Base-by-base conservation (phyloP, 2,329 filamentous ascomycete genomes). In the Aspergillus ibericus region DNA sequence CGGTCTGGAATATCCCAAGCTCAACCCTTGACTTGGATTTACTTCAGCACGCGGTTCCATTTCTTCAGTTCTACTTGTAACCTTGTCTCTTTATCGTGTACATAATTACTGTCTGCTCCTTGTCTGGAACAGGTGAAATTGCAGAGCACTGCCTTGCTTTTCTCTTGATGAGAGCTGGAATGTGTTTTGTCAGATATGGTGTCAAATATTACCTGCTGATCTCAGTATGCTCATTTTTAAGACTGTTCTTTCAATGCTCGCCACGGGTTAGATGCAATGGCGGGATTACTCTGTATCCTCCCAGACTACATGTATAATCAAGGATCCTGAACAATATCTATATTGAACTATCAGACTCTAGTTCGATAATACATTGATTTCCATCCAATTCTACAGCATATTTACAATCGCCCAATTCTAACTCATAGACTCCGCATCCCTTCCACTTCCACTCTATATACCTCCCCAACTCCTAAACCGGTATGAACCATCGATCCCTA, bases 141-240 rank as follows among this genome's bases (percentile, higher is more conserved):
- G 8, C 38, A 42, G 47, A 54, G 52, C 44, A 42, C 16, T 13
- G 46, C 55, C 50, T 55, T 59, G 50, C 35, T 53, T 22, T 56
- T 63, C 61, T 52, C 59, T 61, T 59, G 59, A 59, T 50, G 56
- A 57, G 59, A 62, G 51, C 42, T 36, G 42, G 34, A 56, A 59
- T 55, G 47, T 22, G 53, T 52, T 47, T 29, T 61, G 56, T 63
- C 55, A 57, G 32, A 61, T 63, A 61, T 51, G 47, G 35, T 51
- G 59, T 56, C 61, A 49, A 61, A 61, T 56, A 38, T 38, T 34
- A 54, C 25, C 49, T 58, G 60, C 59, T 38, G 36, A 48, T 51
- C 51, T 40, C 42, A 51, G 55, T 58, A 16, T 40, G 55, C 35
- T 56, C 54, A 44, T 56, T 32, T 29, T 7, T 29, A 2, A 29